These are phyloP conservation scores for Euphorbia lathyris DNA, from an alignment of 345 rosid species.

Conservation along the genomic window DNA sequence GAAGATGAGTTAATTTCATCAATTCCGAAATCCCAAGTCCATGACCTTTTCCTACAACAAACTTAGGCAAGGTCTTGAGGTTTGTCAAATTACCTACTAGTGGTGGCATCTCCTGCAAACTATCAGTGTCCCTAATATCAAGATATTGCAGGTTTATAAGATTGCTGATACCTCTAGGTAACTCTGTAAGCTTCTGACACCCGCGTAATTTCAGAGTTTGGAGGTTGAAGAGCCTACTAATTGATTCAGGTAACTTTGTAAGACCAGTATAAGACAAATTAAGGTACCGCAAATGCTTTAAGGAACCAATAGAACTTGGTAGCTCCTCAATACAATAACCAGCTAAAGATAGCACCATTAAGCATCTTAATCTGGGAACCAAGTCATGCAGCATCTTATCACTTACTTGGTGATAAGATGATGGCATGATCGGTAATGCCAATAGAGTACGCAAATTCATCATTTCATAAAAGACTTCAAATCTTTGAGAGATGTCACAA, in stretches of 20 bases:
- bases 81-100: neutral
- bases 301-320: too few relatives aligned
- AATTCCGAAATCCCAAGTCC: too few relatives aligned
- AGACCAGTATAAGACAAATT: too few relatives aligned
- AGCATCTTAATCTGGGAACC: too few relatives aligned
- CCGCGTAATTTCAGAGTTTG: conserved; percentile 11
- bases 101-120: conserved; percentile 8
- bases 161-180: conserved; percentile 2
- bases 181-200: neutral
- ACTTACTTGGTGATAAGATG: neutral
- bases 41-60: too few relatives aligned
- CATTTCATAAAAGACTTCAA: conserved; percentile 8
- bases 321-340: too few relatives aligned
- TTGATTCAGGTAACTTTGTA: conserved; percentile 12
- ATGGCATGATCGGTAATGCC: neutral
- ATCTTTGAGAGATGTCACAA: neutral
- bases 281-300: too few relatives aligned
- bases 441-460: conserved; percentile 6
- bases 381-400: too few relatives aligned
- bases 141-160: too few relatives aligned
- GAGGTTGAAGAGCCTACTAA: conserved; percentile 1
- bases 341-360: too few relatives aligned
- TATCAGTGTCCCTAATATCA: neutral
- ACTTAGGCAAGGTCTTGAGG: neutral
- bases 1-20: too few relatives aligned